phyloP scores from a whole-genome alignment of 108 stramenopile species.

The Skeletonema menzelii region DNA sequence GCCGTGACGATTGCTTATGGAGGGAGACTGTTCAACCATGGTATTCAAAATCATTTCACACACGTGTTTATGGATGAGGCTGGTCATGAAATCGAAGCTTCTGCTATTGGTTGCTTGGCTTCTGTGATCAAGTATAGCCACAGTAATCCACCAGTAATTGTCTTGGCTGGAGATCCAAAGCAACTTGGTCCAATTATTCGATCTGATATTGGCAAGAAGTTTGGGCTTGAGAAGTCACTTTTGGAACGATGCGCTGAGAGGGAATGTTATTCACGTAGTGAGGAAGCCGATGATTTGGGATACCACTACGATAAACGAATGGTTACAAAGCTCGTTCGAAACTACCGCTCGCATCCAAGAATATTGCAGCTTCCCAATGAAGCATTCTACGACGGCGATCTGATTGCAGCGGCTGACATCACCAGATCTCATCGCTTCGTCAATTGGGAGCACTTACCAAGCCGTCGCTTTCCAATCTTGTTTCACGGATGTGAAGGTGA shows the following conservation, averaged over 20 bases:
- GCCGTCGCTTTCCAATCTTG: conserved; percentile 53
- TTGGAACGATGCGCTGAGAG: conserved; percentile 54
- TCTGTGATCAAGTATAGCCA: conserved; percentile 19
- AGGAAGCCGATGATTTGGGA: conserved; percentile 12
- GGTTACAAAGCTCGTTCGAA: conserved; percentile 57
- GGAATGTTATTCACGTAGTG: conserved; percentile 9
- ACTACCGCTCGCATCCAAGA: conserved; percentile 69
- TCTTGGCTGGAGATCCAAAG: conserved; percentile 74
- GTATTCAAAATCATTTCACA: conserved; percentile 53
- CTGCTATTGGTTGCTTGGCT: conserved; percentile 36
- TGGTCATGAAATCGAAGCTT: conserved; percentile 71
- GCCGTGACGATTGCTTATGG: conserved; percentile 51
- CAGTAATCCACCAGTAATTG: neutral
- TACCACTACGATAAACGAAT: conserved; percentile 41
- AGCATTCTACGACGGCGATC: conserved; percentile 58
- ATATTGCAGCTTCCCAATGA: conserved; percentile 65
- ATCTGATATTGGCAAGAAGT: conserved; percentile 45
- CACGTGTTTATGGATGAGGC: conserved; percentile 66
- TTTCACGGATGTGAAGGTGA: conserved; percentile 71
- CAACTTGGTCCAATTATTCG: conserved; percentile 71
- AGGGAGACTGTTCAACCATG: conserved; percentile 45
- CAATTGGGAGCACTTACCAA: conserved; percentile 66
- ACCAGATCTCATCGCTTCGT: conserved; percentile 39
- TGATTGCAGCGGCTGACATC: conserved; percentile 45
- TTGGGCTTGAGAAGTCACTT: conserved; percentile 56